A percentile compares a stretch with the other conserved stretches of the same genome.
phyloP scores from a whole-genome alignment of 306 rosid species.

The Glycine tomentella region DNA sequence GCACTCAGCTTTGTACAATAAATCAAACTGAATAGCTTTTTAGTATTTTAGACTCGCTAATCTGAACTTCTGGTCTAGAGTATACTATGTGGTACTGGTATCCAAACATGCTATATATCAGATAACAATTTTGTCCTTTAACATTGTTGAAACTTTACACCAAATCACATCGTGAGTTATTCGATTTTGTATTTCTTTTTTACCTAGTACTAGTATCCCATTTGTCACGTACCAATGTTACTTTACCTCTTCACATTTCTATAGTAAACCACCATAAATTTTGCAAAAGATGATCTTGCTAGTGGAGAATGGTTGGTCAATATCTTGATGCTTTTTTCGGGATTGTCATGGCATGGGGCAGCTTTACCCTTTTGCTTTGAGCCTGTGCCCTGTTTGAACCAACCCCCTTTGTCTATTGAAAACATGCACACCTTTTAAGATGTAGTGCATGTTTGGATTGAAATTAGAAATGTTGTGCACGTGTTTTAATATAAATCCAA shows the following conservation, averaged over 20 bases:
- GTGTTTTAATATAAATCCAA: no score
- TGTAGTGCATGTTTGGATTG: not conserved
- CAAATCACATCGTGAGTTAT: constrained; percentile 43
- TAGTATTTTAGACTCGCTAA: constrained; percentile 38
- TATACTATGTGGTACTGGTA: not conserved
- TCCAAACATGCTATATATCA: not conserved
- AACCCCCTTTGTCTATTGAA: constrained; percentile 31
- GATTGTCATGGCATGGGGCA: constrained; percentile 44
- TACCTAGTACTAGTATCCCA: constrained; percentile 31
- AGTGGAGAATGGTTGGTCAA: constrained; percentile 46
- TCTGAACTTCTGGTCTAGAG: constrained; percentile 33
- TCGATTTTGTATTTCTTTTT: not conserved
- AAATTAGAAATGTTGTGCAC: no score
- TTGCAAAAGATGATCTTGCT: constrained; percentile 16
- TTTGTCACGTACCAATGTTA: constrained; percentile 46
- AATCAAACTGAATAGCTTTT: not conserved
- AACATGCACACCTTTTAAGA: constrained; percentile 47
- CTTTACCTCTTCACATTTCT: constrained; percentile 23
- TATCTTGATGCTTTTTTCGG: constrained; percentile 51
- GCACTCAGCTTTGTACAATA: constrained; percentile 26
- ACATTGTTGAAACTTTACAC: constrained; percentile 29
- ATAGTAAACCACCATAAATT: not conserved
- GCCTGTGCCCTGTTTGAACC: constrained; percentile 40
- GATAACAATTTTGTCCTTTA: constrained; percentile 45
- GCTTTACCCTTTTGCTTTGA: constrained; percentile 53